Percentiles rank a stretch among this genome's conserved stretches.
phyloP scores from a whole-genome alignment of 805 yeast genomes.

The Dipodascus geniculatus region DNA sequence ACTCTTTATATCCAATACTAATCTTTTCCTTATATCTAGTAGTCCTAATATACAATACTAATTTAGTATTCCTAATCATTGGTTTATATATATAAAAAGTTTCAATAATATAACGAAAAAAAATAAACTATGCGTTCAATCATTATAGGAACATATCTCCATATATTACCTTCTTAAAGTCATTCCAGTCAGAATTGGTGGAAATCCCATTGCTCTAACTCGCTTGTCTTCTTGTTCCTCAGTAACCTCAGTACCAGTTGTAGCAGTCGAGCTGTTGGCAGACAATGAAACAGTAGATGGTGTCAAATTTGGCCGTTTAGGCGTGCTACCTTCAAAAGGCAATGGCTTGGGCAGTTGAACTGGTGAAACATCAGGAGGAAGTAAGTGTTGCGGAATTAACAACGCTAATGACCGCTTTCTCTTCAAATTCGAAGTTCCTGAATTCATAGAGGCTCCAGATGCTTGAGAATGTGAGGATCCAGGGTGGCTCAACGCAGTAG shows the following conservation, averaged over 20 bases:
- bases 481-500: neutral
- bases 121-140: too few relatives aligned
- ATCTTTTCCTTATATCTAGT: too few relatives aligned
- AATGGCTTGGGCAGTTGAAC: slow-evolving; percentile 10
- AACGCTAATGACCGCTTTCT: neutral
- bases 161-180: slow-evolving; percentile 6
- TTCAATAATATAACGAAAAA: too few relatives aligned
- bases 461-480: neutral
- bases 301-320: slow-evolving; percentile 2
- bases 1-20: too few relatives aligned
- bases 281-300: slow-evolving; percentile 1
- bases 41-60: too few relatives aligned
- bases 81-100: too few relatives aligned
- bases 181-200: slow-evolving; percentile 15
- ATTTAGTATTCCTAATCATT: too few relatives aligned
- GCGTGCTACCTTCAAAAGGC: slow-evolving; percentile 7
- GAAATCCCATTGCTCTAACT: slow-evolving; percentile 20
- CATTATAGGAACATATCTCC: too few relatives aligned
- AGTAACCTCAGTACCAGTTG: neutral
- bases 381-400: slow-evolving; percentile 6
- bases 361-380: slow-evolving; percentile 3
- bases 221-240: slow-evolving; percentile 10
- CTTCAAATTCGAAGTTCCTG: neutral
- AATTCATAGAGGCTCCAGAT: neutral
- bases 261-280: neutral